Evolutionary conservation across 2,329 filamentous ascomycete genomes (phyloP).

Genomic region (Ophiocordyceps sinensis): DNA sequence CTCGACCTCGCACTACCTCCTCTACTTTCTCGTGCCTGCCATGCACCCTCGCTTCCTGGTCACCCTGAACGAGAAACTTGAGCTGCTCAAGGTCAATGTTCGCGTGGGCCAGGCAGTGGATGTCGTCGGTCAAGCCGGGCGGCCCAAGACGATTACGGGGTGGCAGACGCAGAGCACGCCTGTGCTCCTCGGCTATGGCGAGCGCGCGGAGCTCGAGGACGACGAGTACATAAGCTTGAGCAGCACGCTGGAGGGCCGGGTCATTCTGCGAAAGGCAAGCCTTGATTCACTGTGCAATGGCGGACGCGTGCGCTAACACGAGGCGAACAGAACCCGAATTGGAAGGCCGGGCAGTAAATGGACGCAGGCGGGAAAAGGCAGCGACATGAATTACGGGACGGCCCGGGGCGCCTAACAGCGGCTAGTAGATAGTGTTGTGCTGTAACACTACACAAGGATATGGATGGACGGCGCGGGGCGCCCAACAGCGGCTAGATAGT

Average conservation of each 20-base stretch:
- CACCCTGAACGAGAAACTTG: slow-evolving; percentile 85
- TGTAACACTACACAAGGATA: neutral
- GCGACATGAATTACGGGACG: neutral
- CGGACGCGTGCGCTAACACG: slow-evolving; percentile 5
- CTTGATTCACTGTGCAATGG: neutral
- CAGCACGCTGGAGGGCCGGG: slow-evolving; percentile 82
- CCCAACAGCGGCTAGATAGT: no score
- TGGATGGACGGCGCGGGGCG: neutral
- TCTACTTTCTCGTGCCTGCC: slow-evolving; percentile 92
- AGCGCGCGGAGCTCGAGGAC: slow-evolving; percentile 92
- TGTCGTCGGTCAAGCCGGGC: slow-evolving; percentile 90
- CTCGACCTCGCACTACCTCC: slow-evolving; percentile 65
- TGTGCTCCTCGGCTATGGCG: slow-evolving; percentile 83
- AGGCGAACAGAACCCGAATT: slow-evolving; percentile 21
- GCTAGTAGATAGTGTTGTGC: neutral
- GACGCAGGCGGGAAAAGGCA: neutral
- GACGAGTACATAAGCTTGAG: slow-evolving; percentile 92
- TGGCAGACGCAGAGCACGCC: slow-evolving; percentile 99
- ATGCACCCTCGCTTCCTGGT: slow-evolving; percentile 96
- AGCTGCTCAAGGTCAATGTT: slow-evolving; percentile 90
- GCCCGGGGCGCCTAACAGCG: neutral
- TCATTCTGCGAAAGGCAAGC: slow-evolving; percentile 90
- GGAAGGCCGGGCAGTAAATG: slow-evolving; percentile 23
- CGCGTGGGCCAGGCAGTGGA: slow-evolving; percentile 96
- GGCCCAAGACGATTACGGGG: slow-evolving; percentile 96